Percentiles rank a stretch among this genome's conserved stretches.
phyloP scores from a whole-genome alignment of 805 yeast species.

The Kodamaea kaohsiungensis region DNA sequence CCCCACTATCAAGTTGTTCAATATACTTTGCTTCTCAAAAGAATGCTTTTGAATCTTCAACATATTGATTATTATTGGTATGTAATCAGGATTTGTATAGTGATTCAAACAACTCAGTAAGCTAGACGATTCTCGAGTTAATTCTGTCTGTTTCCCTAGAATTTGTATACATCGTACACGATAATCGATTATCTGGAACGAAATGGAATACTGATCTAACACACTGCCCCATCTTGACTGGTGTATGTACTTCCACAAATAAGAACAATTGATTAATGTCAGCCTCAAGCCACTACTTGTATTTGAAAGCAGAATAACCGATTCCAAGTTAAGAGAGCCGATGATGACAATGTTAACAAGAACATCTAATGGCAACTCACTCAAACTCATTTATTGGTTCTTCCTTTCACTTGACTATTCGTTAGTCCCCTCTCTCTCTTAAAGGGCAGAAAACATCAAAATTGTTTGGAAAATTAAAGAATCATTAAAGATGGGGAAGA shows the following conservation, averaged over 20 bases:
- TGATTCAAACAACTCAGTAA: not conserved
- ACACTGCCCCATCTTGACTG: constrained; percentile 7
- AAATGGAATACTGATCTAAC: constrained; percentile 6
- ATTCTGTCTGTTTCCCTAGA: not conserved
- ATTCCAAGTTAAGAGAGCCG: not conserved
- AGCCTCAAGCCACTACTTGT: not conserved
- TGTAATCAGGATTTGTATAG: not conserved
- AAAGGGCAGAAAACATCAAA: not conserved
- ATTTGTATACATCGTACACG: not conserved
- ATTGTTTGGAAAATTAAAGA: not conserved
- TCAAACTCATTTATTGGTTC: not conserved
- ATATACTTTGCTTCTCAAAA: not conserved
- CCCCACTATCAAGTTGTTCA: constrained; percentile 3
- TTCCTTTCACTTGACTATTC: not conserved
- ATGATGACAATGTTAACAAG: not conserved
- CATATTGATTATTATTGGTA: not conserved
- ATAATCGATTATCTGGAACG: not conserved
- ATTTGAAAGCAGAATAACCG: constrained; percentile 1
- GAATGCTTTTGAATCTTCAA: not conserved
- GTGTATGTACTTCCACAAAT: constrained; percentile 11
- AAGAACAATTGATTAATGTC: not conserved
- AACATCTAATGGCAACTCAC: constrained; percentile 9
- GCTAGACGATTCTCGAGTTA: not conserved
- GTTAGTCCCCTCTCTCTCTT: not conserved
- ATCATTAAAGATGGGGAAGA: constrained; percentile 27